Percentiles rank a stretch among this genome's conserved stretches.
Conservation (phyloP, 208 protist species). For the Leishmania lainsoni region DNA sequence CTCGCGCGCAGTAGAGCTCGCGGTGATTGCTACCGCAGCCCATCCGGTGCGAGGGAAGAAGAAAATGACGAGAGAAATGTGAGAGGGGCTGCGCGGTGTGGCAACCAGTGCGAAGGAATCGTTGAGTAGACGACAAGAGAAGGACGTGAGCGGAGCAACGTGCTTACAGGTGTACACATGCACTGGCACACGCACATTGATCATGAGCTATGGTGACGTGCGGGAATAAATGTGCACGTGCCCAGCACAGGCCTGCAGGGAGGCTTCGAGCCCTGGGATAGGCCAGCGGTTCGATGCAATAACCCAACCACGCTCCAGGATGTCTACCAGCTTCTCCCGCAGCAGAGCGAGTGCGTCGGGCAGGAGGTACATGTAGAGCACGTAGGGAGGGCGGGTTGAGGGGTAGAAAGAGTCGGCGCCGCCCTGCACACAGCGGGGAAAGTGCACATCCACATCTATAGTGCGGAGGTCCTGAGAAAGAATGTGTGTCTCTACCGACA, state of each 20-base stretch:
- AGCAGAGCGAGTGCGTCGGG: slow-evolving; percentile 64
- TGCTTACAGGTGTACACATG: neutral
- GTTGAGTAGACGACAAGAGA: neutral
- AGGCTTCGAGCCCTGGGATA: slow-evolving; percentile 33
- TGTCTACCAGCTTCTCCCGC: slow-evolving; percentile 37
- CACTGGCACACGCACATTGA: neutral
- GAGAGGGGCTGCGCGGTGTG: neutral
- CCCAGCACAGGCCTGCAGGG: slow-evolving; percentile 26
- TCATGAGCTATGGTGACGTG: neutral
- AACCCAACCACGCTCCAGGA: slow-evolving; percentile 39
- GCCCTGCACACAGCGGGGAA: slow-evolving; percentile 19
- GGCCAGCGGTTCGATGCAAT: slow-evolving; percentile 76
- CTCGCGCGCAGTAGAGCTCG: neutral
- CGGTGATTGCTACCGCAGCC: neutral
- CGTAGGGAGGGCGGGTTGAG: slow-evolving; percentile 16
- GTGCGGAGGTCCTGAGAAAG: slow-evolving; percentile 43
- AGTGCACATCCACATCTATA: slow-evolving; percentile 39
- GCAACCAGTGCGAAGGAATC: neutral
- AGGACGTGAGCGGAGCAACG: neutral
- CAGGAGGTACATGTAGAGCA: slow-evolving; percentile 75
- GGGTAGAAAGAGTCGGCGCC: neutral
- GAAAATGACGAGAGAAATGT: neutral
- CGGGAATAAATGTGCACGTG: slow-evolving; percentile 55
- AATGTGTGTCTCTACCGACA: slow-evolving; percentile 31
- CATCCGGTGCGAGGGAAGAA: neutral